Evolutionary conservation across 192 early-diverging fungal genomes (phyloP).

Genomic region (Umbelopsis ramanniana): DNA sequence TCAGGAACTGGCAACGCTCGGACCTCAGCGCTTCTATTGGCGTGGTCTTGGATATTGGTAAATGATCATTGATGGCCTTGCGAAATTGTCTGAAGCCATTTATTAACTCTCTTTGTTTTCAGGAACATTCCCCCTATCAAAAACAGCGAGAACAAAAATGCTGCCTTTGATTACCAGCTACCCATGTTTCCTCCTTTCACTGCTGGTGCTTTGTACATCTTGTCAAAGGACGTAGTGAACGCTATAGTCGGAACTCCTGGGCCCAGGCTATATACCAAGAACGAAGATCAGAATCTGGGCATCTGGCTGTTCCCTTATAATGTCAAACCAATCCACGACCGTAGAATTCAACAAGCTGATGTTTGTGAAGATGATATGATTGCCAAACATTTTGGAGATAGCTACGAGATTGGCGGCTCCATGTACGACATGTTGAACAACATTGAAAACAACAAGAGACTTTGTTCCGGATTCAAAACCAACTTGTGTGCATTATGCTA

Average conservation of each 20-base stretch:
- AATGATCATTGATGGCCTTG: neutral
- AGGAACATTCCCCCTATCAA: slow-evolving; percentile 64
- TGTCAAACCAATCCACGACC: slow-evolving; percentile 60
- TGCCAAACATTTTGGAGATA: slow-evolving; percentile 61
- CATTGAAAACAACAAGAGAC: slow-evolving; percentile 40
- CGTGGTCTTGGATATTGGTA: slow-evolving; percentile 62
- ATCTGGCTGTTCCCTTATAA: slow-evolving; percentile 66
- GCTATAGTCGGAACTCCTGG: slow-evolving; percentile 52
- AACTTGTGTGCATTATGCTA: slow-evolving; percentile 60
- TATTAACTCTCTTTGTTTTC: neutral
- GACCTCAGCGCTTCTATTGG: slow-evolving; percentile 57
- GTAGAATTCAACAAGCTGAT: slow-evolving; percentile 62
- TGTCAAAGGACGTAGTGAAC: slow-evolving; percentile 59
- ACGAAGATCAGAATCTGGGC: slow-evolving; percentile 65
- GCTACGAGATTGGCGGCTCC: slow-evolving; percentile 42
- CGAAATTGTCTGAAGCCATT: neutral
- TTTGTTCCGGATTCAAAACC: slow-evolving; percentile 59
- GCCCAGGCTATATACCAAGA: slow-evolving; percentile 57
- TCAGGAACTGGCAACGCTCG: slow-evolving; percentile 48
- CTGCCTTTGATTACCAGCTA: slow-evolving; percentile 50
- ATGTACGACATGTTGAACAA: slow-evolving; percentile 65
- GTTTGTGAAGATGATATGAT: slow-evolving; percentile 69
- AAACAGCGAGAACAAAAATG: slow-evolving; percentile 57
- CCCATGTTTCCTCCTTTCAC: slow-evolving; percentile 64
- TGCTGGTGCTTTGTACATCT: slow-evolving; percentile 63